Conservation (phyloP, 2,329 filamentous ascomycete species). For the Hawksworthiomyces lignivorus region DNA sequence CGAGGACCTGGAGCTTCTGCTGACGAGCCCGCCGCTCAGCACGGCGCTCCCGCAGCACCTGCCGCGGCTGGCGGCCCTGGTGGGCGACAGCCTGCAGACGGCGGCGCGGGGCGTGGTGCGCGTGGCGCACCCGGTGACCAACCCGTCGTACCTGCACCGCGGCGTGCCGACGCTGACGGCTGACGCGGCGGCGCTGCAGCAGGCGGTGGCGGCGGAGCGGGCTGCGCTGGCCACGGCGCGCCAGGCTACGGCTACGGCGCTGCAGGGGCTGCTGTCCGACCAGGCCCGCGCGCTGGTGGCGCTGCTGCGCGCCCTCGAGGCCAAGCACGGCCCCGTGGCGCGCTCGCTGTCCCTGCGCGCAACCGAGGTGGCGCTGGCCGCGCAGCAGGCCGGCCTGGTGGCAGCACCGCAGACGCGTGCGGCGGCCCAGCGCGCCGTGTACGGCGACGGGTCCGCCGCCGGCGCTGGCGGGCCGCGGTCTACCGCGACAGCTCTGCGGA, state of each 20-base stretch:
- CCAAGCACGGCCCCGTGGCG: constrained; percentile 46
- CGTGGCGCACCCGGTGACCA: constrained; percentile 40
- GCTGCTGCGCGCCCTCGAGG: constrained; percentile 44
- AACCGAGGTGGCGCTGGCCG: constrained; percentile 33
- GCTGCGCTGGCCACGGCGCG: constrained; percentile 30
- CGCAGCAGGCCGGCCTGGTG: constrained; percentile 30
- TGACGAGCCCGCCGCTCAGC: constrained; percentile 44
- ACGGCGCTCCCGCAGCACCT: constrained; percentile 39
- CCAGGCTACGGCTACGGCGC: constrained; percentile 27
- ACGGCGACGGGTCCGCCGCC: constrained; percentile 41
- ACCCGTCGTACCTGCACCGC: constrained; percentile 52
- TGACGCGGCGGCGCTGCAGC: constrained; percentile 29
- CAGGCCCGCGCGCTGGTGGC: constrained; percentile 32
- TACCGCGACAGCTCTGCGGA: constrained; percentile 37
- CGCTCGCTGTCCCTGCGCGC: constrained; percentile 45
- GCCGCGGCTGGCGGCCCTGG: constrained; percentile 36
- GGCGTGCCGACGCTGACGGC: constrained; percentile 41
- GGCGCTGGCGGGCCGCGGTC: no score
- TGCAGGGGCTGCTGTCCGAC: constrained; percentile 31
- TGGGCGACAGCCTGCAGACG: constrained; percentile 42
- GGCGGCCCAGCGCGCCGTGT: constrained; percentile 31
- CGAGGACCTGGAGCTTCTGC: constrained; percentile 33
- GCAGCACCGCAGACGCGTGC: constrained; percentile 29
- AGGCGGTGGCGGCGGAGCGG: constrained; percentile 23
- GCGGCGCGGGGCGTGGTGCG: constrained; percentile 42